phyloP scores from a whole-genome alignment of 441 rosid species.

The Bruguiera hainesii region DNA sequence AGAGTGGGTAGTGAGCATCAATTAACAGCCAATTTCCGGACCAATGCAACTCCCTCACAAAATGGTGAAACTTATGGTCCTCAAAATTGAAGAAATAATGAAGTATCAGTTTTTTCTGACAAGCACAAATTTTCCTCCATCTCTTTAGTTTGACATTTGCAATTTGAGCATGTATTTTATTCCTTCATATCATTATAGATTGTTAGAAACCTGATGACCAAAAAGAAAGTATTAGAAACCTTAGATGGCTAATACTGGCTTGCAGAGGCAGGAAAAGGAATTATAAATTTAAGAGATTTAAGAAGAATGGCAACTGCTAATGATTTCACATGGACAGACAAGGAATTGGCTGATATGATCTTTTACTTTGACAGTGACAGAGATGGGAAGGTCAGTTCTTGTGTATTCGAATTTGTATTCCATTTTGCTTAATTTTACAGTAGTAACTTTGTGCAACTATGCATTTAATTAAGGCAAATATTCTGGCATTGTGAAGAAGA shows the following conservation, averaged over 20 bases:
- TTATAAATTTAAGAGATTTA: slow-evolving; percentile 47
- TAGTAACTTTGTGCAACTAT: no score
- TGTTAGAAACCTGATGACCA: background rate
- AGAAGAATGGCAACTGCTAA: slow-evolving; percentile 52
- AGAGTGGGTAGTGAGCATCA: no score
- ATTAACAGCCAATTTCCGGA: no score
- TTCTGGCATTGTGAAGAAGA: no score
- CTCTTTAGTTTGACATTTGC: background rate
- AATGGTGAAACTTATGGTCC: background rate
- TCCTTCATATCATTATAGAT: background rate
- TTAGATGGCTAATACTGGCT: slow-evolving; percentile 3
- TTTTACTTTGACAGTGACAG: slow-evolving; percentile 58
- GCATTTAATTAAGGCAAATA: no score
- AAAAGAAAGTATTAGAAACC: no score
- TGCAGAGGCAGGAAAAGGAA: slow-evolving; percentile 68
- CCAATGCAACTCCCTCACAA: background rate
- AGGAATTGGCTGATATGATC: slow-evolving; percentile 73
- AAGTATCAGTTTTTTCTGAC: background rate
- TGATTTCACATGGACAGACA: slow-evolving; percentile 72
- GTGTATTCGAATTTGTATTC: background rate
- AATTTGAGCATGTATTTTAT: background rate
- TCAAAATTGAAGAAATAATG: background rate
- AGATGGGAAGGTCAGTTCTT: slow-evolving; percentile 60
- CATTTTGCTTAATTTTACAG: background rate
- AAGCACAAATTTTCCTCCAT: background rate